Evolutionary conservation across 306 rosid genomes (phyloP).

Genomic region (Malus orientalis): DNA sequence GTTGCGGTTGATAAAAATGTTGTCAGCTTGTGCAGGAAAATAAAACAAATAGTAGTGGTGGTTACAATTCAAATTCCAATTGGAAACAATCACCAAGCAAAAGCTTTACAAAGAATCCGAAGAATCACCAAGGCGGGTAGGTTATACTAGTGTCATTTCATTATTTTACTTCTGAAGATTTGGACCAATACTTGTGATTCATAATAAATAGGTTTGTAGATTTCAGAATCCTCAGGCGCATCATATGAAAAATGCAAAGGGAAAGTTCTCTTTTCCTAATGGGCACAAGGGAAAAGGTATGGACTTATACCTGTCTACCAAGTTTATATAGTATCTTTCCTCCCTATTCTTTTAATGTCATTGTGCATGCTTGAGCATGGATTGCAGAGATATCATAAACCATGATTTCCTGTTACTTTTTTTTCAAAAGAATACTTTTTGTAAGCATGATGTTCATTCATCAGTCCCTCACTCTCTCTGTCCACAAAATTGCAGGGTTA

Average conservation of each 20-base stretch:
- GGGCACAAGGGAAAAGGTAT: slow-evolving; percentile 56
- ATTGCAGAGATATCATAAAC: not conserved
- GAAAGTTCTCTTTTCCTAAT: slow-evolving; percentile 29
- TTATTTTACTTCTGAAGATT: slow-evolving; percentile 2
- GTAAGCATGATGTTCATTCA: not conserved
- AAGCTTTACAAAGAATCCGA: slow-evolving; percentile 42
- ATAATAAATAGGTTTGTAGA: slow-evolving; percentile 35
- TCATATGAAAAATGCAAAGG: slow-evolving; percentile 42
- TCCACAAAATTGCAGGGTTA: slow-evolving; percentile 34
- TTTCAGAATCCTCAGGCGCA: slow-evolving; percentile 60
- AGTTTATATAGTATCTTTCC: not conserved
- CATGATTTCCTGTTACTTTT: not conserved
- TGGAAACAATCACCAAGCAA: slow-evolving; percentile 43
- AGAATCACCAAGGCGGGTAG: slow-evolving; percentile 36
- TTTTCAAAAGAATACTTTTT: not conserved
- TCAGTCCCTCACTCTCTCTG: not conserved
- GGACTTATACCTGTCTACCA: slow-evolving; percentile 12
- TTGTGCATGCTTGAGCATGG: not conserved
- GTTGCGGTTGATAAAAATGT: slow-evolving; percentile 3
- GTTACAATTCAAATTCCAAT: slow-evolving; percentile 38
- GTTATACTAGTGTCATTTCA: slow-evolving; percentile 7
- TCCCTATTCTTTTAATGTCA: not conserved
- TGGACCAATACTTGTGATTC: slow-evolving; percentile 3
- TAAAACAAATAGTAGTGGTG: slow-evolving; percentile 22
- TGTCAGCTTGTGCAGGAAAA: slow-evolving; percentile 42